phyloP scores from a whole-genome alignment of 768 basidiomycete species.

The Paxillus ammoniavirescens region DNA sequence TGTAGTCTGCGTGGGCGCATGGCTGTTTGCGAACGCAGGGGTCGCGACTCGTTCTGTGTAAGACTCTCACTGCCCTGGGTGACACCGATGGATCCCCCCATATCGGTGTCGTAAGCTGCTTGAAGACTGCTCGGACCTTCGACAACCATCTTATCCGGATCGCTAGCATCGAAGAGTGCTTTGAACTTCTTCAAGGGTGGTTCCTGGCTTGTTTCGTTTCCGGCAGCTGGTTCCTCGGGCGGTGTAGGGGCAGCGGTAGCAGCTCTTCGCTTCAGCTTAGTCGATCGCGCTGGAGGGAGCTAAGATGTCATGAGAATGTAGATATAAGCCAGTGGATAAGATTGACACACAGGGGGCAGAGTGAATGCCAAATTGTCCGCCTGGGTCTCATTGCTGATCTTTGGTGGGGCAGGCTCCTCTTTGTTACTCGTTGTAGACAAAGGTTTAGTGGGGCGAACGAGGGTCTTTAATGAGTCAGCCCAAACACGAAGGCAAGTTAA shows the following conservation, averaged over 20 bases:
- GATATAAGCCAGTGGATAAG: background rate
- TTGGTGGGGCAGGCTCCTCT: slow-evolving; percentile 3
- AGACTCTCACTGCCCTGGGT: slow-evolving; percentile 20
- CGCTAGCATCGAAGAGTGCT: slow-evolving; percentile 64
- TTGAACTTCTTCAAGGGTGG: slow-evolving; percentile 71
- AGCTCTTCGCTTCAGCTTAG: slow-evolving; percentile 55
- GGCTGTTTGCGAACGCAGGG: slow-evolving; percentile 4
- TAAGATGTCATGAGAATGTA: slow-evolving; percentile 12
- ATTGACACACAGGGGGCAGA: slow-evolving; percentile 25
- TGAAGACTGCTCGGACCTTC: slow-evolving; percentile 18
- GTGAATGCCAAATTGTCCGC: slow-evolving; percentile 10
- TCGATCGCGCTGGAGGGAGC: slow-evolving; percentile 40
- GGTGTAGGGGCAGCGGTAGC: slow-evolving; percentile 29
- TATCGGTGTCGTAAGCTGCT: slow-evolving; percentile 9
- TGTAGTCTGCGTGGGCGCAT: slow-evolving; percentile 22
- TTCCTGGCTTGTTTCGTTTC: slow-evolving; percentile 30
- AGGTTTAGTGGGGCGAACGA: slow-evolving; percentile 22
- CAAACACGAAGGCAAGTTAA: background rate
- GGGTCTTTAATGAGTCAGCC: slow-evolving; percentile 14
- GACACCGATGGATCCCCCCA: slow-evolving; percentile 11
- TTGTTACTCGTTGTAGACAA: slow-evolving; percentile 10
- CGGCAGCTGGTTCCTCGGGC: slow-evolving; percentile 15
- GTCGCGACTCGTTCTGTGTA: slow-evolving; percentile 26
- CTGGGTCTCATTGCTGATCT: slow-evolving; percentile 10
- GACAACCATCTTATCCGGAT: slow-evolving; percentile 43